Evolutionary conservation across 2,329 filamentous ascomycete genomes (phyloP).

Genomic region (Chrysosporium keratinophilum): DNA sequence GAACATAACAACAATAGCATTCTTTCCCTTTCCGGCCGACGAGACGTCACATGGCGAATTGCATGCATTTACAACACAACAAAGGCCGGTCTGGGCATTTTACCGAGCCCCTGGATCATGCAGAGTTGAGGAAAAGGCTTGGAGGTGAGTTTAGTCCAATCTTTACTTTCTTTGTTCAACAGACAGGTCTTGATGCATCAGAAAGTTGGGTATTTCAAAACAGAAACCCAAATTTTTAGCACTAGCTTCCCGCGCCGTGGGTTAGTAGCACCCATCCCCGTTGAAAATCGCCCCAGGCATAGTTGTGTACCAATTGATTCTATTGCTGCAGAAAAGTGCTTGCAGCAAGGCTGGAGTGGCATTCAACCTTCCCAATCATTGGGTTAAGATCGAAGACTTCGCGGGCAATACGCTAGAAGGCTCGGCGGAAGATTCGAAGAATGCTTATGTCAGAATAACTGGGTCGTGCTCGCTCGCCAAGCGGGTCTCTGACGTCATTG

Average conservation of each 20-base stretch:
- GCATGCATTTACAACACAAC: background rate
- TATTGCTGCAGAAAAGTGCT: background rate
- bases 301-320: too few species aligned
- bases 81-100: background rate
- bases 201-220: background rate
- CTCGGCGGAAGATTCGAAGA: slow-evolving; percentile 4
- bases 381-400: too few species aligned
- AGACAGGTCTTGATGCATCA: background rate
- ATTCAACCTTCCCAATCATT: background rate
- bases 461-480: background rate
- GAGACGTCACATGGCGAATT: background rate
- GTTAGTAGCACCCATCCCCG: background rate
- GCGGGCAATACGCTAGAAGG: slow-evolving; percentile 10
- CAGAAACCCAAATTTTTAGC: background rate
- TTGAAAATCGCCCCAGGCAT: background rate
- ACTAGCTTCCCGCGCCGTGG: background rate
- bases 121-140: background rate
- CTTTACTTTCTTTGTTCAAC: slow-evolving; percentile 1
- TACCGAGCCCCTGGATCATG: slow-evolving; percentile 1
- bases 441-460: background rate
- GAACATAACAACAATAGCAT: slow-evolving; percentile 5
- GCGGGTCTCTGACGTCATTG: slow-evolving; percentile 1
- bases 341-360: background rate
- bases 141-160: background rate
- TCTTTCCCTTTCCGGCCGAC: slow-evolving; percentile 8